phyloP scores from a whole-genome alignment of 75 land plant species.

The Cupressus sempervirens region DNA sequence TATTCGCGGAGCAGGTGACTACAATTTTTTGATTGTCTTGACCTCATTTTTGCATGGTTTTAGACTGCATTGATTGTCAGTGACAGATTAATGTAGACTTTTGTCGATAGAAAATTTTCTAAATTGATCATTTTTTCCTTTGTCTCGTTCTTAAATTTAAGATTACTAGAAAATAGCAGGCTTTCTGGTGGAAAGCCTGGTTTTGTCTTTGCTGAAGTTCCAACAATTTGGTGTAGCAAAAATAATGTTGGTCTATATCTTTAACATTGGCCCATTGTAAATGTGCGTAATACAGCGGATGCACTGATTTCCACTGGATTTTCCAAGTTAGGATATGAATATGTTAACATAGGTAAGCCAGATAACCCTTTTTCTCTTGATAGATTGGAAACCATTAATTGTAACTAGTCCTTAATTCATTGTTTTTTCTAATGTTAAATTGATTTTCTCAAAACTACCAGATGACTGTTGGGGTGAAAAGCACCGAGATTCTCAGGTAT shows the following conservation, averaged over 20 bases:
- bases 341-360: slow-evolving; percentile 60
- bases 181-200: neutral
- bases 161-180: too few species aligned
- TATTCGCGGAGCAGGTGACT: slow-evolving; percentile 25
- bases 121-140: too few species aligned
- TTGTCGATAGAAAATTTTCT: neutral
- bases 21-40: neutral
- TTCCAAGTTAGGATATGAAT: slow-evolving; percentile 55
- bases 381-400: neutral
- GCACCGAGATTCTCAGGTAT: slow-evolving; percentile 38
- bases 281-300: slow-evolving; percentile 49
- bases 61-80: neutral
- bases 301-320: slow-evolving; percentile 77
- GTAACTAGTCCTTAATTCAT: neutral
- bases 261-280: neutral
- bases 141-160: too few species aligned
- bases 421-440: neutral
- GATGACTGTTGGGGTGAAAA: slow-evolving; percentile 69
- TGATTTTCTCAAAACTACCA: neutral
- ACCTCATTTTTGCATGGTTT: neutral
- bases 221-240: too few species aligned
- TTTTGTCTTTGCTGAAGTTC: too few species aligned
- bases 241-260: too few species aligned
- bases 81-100: neutral
- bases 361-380: neutral